Conservation (phyloP, 2,329 filamentous ascomycete genomes). For the Peltaster fructicola region DNA sequence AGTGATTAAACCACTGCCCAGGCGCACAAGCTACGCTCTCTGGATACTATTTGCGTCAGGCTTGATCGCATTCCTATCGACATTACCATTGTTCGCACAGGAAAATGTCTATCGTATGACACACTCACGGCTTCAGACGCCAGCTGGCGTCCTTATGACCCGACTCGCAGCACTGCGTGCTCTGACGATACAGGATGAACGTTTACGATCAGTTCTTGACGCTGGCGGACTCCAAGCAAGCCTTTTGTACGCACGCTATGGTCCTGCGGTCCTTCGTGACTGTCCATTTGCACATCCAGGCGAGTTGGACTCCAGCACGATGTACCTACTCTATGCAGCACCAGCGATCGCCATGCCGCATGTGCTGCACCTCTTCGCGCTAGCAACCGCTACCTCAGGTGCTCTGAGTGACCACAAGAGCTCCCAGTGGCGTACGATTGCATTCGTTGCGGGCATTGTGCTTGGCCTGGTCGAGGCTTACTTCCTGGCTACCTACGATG, state of each 20-base stretch:
- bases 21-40: constrained; percentile 38
- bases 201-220: constrained; percentile 50
- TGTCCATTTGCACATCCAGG: constrained; percentile 56
- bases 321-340: constrained; percentile 65
- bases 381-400: constrained; percentile 58
- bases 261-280: constrained; percentile 51
- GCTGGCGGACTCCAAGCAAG: constrained; percentile 45
- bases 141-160: constrained; percentile 68
- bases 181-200: constrained; percentile 43
- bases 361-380: constrained; percentile 52
- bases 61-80: constrained; percentile 38
- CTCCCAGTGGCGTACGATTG: constrained; percentile 49
- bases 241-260: constrained; percentile 69
- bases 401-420: constrained; percentile 46
- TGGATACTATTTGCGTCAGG: constrained; percentile 40
- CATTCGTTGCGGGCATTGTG: constrained; percentile 43
- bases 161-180: constrained; percentile 46
- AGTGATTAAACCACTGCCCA: constrained; percentile 33
- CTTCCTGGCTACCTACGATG: constrained; percentile 45
- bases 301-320: constrained; percentile 29
- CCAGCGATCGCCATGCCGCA: constrained; percentile 62
- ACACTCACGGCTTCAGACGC: constrained; percentile 64
- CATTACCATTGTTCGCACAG: constrained; percentile 49
- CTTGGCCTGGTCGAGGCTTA: constrained; percentile 50
- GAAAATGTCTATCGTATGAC: constrained; percentile 71